phyloP scores from a whole-genome alignment of 78 protist genomes.

The Dictyostelium capitatum region DNA sequence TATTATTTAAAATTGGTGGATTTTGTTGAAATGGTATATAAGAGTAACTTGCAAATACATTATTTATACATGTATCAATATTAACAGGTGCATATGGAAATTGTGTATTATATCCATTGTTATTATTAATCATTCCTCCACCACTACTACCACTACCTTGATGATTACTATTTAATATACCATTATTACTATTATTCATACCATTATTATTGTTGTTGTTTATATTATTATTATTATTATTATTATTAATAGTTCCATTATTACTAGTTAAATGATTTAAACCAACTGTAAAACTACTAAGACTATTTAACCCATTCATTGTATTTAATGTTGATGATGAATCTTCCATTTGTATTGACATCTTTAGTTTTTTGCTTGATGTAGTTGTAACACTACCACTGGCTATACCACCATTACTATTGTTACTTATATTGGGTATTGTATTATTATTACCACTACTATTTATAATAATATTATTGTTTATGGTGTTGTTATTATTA shows the following conservation, averaged over 20 bases:
- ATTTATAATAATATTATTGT: not conserved
- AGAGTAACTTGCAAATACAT: slow-evolving; percentile 1
- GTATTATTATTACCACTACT: too few relatives aligned
- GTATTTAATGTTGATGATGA: too few relatives aligned
- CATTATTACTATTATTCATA: too few relatives aligned
- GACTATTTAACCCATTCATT: not conserved
- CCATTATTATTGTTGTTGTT: too few relatives aligned
- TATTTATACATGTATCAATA: not conserved
- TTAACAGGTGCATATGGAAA: not conserved
- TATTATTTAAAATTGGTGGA: not conserved
- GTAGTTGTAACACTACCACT: too few relatives aligned
- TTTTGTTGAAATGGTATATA: not conserved
- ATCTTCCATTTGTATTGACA: too few relatives aligned
- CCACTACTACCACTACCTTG: not conserved
- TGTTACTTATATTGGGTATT: too few relatives aligned
- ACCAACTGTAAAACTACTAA: not conserved
- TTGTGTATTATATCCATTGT: not conserved
- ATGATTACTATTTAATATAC: not conserved
- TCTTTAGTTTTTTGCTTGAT: too few relatives aligned
- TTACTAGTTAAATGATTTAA: not conserved
- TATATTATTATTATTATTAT: too few relatives aligned
- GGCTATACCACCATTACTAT: too few relatives aligned
- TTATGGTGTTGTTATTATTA: not conserved
- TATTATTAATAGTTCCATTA: not conserved
- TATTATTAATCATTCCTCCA: not conserved